Percentiles rank a stretch among this genome's conserved stretches.
Evolutionary conservation across 495 filamentous ascomycete species (phyloP).

Genomic region (Aspergillus funiculosus): DNA sequence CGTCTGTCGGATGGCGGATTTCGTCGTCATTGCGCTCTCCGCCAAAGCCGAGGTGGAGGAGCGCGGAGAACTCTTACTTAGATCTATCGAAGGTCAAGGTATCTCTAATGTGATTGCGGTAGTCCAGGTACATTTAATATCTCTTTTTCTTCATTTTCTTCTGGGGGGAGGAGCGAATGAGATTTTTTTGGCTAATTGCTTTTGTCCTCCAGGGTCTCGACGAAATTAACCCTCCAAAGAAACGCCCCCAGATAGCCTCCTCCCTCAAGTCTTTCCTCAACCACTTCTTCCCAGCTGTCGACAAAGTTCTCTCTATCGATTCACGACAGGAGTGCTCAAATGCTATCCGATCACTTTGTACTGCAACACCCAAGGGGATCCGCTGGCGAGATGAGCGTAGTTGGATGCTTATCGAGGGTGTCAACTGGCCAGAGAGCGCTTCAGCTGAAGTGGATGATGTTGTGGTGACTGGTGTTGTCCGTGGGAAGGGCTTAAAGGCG

Average conservation of each 20-base stretch:
- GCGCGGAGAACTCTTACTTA: conserved; percentile 71
- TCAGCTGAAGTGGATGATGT: conserved; percentile 47
- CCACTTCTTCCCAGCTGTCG: conserved; percentile 84
- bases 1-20: conserved; percentile 84
- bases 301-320: conserved; percentile 82
- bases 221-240: conserved; percentile 70
- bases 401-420: conserved; percentile 86
- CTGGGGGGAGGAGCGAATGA: too few species aligned
- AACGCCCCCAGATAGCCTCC: conserved; percentile 62
- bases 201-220: conserved; percentile 51
- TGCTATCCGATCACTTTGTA: conserved; percentile 83
- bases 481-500: conserved; percentile 80
- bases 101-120: conserved; percentile 77
- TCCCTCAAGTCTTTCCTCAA: conserved; percentile 86
- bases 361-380: conserved; percentile 82
- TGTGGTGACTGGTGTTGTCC: conserved; percentile 76
- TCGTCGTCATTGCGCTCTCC: conserved; percentile 77
- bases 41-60: conserved; percentile 76
- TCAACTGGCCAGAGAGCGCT: conserved; percentile 58
- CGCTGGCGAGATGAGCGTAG: conserved; percentile 89
- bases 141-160: background rate
- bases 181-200: background rate
- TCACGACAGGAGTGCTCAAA: conserved; percentile 84
- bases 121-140: conserved; percentile 50
- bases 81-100: conserved; percentile 86